Evolutionary conservation across 345 rosid species (phyloP), one percentile per base, ranked within the genome.

Genomic region (Pelargonium nanum): DNA sequence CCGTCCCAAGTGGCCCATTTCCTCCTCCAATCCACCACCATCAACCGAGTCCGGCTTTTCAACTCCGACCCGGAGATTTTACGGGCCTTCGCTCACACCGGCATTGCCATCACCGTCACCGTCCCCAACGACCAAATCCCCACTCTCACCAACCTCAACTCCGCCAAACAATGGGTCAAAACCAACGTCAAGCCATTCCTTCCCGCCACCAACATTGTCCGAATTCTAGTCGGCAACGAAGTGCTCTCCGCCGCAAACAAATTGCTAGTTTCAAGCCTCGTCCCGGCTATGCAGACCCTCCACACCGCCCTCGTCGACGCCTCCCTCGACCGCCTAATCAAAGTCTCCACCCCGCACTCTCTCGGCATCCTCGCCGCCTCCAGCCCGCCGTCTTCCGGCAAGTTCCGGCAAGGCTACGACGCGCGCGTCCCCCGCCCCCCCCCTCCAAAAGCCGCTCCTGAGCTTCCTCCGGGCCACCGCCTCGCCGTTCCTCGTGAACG

Each of bases 221-320:
- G 96, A 4, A 76, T 92, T 65, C 74, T 92, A 50, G 86, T 92
- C 1, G 98, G 98, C 45, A 92, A 89, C 61, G 98, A 92, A 68
- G 93, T 89, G 0, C 22, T 92, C 26, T 66, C 95, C 50, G 76
- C 88, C 0, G 82, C 72, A 0, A 67, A 74, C 71, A 82, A 74
- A 68, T 53, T 73, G 55, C 52, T 82, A 6, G 65, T 84, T 24
- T 63, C 73, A 12, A 77, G 52, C 68, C 70, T 92, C 13, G 83
- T 92, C 53, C 82, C 81, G 0, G 95, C 98, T 0, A 85, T 92
- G 87, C 83, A 81, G 53, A 75, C 81, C 0, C 87, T 92, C 4
- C 93, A 89, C 55, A 51, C 88, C 0, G 91, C 95, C 19, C 83
- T 92, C 0, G 91, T 75, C 5, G 64, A 58, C 8, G 79, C 68